Percentiles rank a stretch among this genome's conserved stretches.
These are phyloP conservation scores for Canna indica DNA, from an alignment of 176 grass and related monocot species.

Conservation along the genomic window DNA sequence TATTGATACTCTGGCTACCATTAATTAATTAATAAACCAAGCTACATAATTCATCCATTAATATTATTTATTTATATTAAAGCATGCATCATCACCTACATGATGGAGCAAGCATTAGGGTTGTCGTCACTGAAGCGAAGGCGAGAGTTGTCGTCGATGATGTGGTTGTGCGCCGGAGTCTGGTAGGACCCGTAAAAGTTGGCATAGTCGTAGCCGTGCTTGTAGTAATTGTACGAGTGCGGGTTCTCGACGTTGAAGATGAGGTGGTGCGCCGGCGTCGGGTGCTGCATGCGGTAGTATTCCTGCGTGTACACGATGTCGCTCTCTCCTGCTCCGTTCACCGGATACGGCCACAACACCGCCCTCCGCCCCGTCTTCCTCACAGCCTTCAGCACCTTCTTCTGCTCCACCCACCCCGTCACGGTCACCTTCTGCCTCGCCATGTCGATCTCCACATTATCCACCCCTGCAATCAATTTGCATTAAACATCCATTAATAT, in stretches of 20 bases:
- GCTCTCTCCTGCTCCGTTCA: neutral
- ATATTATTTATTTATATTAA: too few species aligned
- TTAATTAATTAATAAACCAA: too few species aligned
- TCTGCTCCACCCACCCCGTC: constrained; percentile 48
- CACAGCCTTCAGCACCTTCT: constrained; percentile 51
- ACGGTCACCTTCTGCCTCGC: constrained; percentile 55
- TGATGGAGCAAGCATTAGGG: constrained; percentile 53
- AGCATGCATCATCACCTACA: constrained; percentile 16
- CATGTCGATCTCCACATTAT: constrained; percentile 54
- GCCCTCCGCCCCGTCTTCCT: constrained; percentile 39
- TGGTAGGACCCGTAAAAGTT: constrained; percentile 37
- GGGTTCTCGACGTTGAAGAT: constrained; percentile 11
- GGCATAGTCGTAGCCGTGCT: constrained; percentile 51
- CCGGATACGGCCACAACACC: constrained; percentile 35
- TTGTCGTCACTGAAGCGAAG: constrained; percentile 80
- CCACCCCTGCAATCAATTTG: constrained; percentile 31
- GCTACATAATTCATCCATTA: too few species aligned
- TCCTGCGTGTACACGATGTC: constrained; percentile 20
- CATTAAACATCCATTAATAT: neutral
- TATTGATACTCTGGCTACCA: too few species aligned
- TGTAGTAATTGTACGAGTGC: constrained; percentile 69
- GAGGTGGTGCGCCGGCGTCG: constrained; percentile 7
- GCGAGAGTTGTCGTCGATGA: constrained; percentile 20
- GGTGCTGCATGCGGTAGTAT: constrained; percentile 25
- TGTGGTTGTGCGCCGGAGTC: neutral